Percentiles rank a stretch among this genome's conserved stretches.
phyloP scores from a whole-genome alignment of 371 early-diverging fungal species.

The Apophysomyces elegans region DNA sequence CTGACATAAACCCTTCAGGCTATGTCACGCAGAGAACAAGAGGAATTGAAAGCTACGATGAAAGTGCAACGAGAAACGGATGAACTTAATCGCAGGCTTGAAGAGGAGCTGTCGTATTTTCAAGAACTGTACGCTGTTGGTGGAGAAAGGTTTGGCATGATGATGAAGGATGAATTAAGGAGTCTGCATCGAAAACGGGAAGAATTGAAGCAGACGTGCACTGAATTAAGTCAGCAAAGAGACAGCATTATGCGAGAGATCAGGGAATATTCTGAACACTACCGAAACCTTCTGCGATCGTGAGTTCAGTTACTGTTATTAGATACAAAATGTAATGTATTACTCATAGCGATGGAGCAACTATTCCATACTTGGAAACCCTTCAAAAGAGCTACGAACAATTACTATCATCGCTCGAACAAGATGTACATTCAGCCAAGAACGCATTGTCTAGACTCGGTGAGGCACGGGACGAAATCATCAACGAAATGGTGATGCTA shows the following conservation, averaged over 20 bases:
- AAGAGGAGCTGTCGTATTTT: neutral
- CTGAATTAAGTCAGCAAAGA: conserved; percentile 33
- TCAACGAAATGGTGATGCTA: conserved; percentile 57
- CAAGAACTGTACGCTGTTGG: conserved; percentile 3
- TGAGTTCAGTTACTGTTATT: neutral
- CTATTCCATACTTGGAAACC: conserved; percentile 32
- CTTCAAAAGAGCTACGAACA: conserved; percentile 38
- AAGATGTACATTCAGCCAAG: conserved; percentile 30
- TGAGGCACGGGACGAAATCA: conserved; percentile 38
- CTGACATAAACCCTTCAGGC: neutral
- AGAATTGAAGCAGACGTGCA: conserved; percentile 34
- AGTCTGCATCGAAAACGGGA: conserved; percentile 21
- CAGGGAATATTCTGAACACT: neutral
- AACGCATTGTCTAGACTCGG: conserved; percentile 19
- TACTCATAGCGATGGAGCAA: conserved; percentile 21
- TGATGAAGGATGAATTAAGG: neutral
- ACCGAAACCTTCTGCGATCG: neutral
- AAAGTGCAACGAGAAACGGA: neutral
- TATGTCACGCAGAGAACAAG: conserved; percentile 1
- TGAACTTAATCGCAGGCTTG: neutral
- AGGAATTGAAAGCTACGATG: conserved; percentile 32
- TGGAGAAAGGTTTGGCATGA: neutral
- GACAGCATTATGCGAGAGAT: conserved; percentile 13
- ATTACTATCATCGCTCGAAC: conserved; percentile 37
- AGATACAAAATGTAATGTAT: neutral